These are phyloP conservation scores for Biancaea sappan DNA, from an alignment of 306 rosid genomes.

Conservation along the genomic window DNA sequence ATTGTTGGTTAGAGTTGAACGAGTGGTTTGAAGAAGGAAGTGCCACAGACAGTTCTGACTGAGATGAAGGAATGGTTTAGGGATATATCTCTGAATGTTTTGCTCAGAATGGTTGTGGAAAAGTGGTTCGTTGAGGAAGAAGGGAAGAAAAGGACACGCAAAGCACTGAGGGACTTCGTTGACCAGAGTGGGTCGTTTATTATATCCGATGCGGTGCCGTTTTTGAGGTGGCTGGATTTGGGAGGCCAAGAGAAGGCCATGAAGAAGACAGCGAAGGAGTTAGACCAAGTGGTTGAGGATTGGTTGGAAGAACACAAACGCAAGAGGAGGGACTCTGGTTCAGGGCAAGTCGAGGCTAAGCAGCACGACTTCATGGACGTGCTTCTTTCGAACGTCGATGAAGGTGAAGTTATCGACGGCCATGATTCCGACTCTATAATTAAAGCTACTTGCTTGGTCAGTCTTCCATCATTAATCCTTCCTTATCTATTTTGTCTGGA, in stretches of 20 bases:
- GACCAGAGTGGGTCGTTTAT: too few species aligned
- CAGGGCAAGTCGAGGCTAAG: neutral
- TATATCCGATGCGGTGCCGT: too few species aligned
- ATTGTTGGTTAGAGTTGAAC: neutral
- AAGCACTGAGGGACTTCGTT: neutral
- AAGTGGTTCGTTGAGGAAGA: slow-evolving; percentile 26
- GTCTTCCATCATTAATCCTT: neutral
- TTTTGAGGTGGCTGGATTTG: too few species aligned
- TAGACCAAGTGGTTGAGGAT: neutral
- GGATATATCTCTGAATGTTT: neutral
- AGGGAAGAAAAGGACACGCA: neutral
- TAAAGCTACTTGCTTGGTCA: slow-evolving; percentile 36
- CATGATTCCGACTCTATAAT: slow-evolving; percentile 24
- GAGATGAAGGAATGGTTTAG: slow-evolving; percentile 50
- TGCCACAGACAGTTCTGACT: too few species aligned
- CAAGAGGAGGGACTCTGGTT: neutral
- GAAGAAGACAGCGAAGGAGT: too few species aligned
- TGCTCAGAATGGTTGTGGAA: slow-evolving; percentile 32
- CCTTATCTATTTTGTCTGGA: neutral
- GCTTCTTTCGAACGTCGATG: slow-evolving; percentile 20
- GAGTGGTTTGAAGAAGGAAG: neutral
- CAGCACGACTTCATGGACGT: slow-evolving; percentile 42
- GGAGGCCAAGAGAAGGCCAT: too few species aligned
- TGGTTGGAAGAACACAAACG: slow-evolving; percentile 45
- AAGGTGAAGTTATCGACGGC: neutral